Evolutionary conservation across 2,329 filamentous ascomycete species (phyloP), one percentile per base, ranked within the genome.

Genomic region (Pseudovirgaria hyperparasitica): DNA sequence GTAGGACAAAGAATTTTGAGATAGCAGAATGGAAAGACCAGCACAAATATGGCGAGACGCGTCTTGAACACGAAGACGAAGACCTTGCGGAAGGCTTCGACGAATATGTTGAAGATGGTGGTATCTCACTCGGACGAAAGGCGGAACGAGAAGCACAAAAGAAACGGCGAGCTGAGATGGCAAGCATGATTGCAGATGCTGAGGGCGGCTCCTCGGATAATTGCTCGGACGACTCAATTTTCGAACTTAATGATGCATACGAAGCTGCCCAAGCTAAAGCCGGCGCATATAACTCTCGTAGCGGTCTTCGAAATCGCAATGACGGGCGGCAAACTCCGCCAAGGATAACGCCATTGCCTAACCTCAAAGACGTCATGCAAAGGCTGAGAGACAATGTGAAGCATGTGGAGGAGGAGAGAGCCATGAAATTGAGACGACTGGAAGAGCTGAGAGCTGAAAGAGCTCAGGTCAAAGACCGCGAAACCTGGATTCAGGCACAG

Each of bases 41-140:
- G 37, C 72, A 76, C 41, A 72, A 78, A 37, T 68, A 72, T 18
- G 69, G 46, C 4, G 60, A 85, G 34, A 80, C 78, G 5, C 70
- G 87, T 2, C 66, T 96, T 2, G 69, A 85, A 5, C 70, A 67
- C 22, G 85, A 94, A 18, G 87, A 96, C 41, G 87, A 96, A 48
- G 84, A 96, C 44, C 68, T 94, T 0, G 82, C 81, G 19, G 90
- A 96, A 56, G 86, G 85, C 0, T 96, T 92, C 41, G 87, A 96
- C 33, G 78, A 87, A 29, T 93, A 82, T 42, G 82, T 90, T 6
- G 81, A 90, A 21, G 82, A 93, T 46, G 84, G 81, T 6, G 72
- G 72, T 6, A 70, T 94, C 7, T 71, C 81, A 2, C 63, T 94
- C 0, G 82, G 85, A 18, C 73, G 68, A 35, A 81, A 79, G 34